Conservation (phyloP, 1,284 basidiomycete species). For the Vanrija pseudolonga region DNA sequence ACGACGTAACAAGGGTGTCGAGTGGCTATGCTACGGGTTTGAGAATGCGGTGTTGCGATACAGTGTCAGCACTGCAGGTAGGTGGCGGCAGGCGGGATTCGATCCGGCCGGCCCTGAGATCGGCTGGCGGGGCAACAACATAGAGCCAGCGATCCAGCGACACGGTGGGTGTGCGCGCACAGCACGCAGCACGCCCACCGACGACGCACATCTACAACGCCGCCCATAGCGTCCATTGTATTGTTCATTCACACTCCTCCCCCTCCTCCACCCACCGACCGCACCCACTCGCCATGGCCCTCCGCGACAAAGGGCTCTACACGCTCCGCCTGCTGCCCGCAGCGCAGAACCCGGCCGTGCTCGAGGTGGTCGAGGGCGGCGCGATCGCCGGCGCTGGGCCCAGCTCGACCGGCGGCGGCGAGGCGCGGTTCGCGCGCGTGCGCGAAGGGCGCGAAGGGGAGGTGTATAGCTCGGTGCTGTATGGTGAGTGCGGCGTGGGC, state of each 20-base stretch:
- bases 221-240: background rate
- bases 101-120: no score
- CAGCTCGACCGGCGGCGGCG: slow-evolving; percentile 3
- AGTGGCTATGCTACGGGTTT: no score
- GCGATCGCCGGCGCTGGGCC: background rate
- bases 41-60: no score
- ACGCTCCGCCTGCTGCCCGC: slow-evolving; percentile 28
- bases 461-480: slow-evolving; percentile 31
- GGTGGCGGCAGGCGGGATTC: no score
- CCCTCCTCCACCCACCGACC: no score
- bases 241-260: background rate
- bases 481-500: slow-evolving; percentile 27
- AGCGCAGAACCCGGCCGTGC: slow-evolving; percentile 16
- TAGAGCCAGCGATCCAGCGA: no score
- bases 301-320: slow-evolving; percentile 39
- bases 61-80: no score
- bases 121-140: no score
- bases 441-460: slow-evolving; percentile 28
- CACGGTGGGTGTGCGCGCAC: no score
- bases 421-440: slow-evolving; percentile 33
- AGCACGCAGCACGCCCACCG: no score
- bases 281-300: slow-evolving; percentile 24
- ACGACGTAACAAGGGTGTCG: no score
- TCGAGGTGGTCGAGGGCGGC: slow-evolving; percentile 29
- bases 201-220: background rate